Base-by-base conservation (phyloP, 257 asterid genomes). In the Penstemon davidsonii region DNA sequence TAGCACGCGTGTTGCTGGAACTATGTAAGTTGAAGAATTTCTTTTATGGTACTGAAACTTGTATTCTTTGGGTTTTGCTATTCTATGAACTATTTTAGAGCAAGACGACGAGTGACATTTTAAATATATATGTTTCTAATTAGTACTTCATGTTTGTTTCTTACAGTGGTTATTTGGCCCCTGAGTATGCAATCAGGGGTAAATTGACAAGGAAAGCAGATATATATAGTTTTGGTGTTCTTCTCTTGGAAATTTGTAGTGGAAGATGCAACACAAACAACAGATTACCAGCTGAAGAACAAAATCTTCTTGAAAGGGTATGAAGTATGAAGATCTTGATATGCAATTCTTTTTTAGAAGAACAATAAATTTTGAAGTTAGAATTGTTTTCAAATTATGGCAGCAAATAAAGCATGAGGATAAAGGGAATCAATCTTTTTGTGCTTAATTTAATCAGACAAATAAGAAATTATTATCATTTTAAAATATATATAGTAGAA, bases 1-100 rank as follows among this genome's bases (percentile, higher is more conserved):
- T 66, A 92, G 95, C 87, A 92, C 98, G 3, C 91, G 95, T 0
- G 90, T 93, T 67, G 98, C 97, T 4, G 98, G 97, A 62, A 92
- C 98, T n/a, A 45, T 75, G 98, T 92, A 70, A 86, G 98, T 82
- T 73, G 42, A 41, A 44, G 15, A 51, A 49, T 52, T 60, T 54
- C 41, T 62, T 46, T 19, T 60, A 9, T 55, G 59, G 37, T 54
- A n/a, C 55, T 59, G 12, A 50, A 40, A 46, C 12, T 64, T 18
- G 59, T 59, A 45, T 56, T 52, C 43, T 49, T 6, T 53, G 57
- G 64, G 3, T 11, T 19, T 46, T 41, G 62, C 2, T 9, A n/a
- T 8, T 49, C 5, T 13, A 3, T 64, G 7, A 12, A 19, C 47
- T 19, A n/a, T 47, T 47, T 46, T 9, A 36, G 44, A 8, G 33